Conservation (phyloP, 2,329 filamentous ascomycete genomes). For the Corniculantispora saksenae region DNA sequence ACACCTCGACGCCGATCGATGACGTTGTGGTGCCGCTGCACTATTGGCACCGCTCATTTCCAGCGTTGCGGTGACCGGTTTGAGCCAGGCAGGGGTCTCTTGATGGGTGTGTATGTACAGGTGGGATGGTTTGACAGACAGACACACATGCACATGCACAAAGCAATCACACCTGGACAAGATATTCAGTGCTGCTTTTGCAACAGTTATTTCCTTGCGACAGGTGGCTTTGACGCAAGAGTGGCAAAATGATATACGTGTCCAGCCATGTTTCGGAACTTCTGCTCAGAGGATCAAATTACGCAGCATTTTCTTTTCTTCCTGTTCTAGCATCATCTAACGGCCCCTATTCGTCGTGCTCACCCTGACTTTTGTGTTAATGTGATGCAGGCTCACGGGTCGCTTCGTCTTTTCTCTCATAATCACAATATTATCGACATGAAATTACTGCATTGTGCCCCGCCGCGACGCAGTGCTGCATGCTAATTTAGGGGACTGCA, state of each 20-base stretch:
- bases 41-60: neutral
- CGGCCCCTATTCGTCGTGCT: neutral
- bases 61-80: neutral
- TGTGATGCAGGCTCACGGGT: neutral
- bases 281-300: neutral
- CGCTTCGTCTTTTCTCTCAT: too few species aligned
- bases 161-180: too few species aligned
- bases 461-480: slow-evolving; percentile 5
- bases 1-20: slow-evolving; percentile 9
- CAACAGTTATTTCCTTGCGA: slow-evolving; percentile 1
- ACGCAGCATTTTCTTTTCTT: neutral
- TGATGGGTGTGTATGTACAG: neutral
- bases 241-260: slow-evolving; percentile 3
- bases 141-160: too few species aligned
- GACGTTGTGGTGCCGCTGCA: slow-evolving; percentile 2
- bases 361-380: neutral
- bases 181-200: neutral
- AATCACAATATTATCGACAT: neutral
- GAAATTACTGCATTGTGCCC: slow-evolving; percentile 6
- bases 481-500: slow-evolving; percentile 1
- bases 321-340: too few species aligned
- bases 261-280: slow-evolving; percentile 10
- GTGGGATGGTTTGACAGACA: neutral
- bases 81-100: neutral
- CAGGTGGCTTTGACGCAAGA: slow-evolving; percentile 3